Evolutionary conservation across 2,329 filamentous ascomycete genomes (phyloP), one percentile per base, ranked within the genome.

Genomic region (Colletotrichum filicis): DNA sequence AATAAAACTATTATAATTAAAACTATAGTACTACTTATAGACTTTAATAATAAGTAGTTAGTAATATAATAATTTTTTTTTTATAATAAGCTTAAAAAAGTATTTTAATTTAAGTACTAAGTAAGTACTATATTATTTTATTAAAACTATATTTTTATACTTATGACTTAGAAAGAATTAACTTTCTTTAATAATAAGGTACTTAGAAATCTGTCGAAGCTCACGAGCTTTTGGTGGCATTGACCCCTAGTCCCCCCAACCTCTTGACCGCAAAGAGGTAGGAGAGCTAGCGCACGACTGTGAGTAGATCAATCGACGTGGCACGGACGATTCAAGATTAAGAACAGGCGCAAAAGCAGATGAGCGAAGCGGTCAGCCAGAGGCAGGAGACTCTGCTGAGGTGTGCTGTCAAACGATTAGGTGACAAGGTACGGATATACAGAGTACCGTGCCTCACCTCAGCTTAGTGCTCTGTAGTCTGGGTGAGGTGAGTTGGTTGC

Each of bases 201-300:
- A n/a, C n/a, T n/a, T n/a, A n/a, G n/a, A n/a, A 64, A 70, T 69
- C 49, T 16, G 66, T 60, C 70, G 26, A 64, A 49, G 59, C 60
- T 65, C 60, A 61, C 55, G 70, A 70, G 70, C 60, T 56, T 59
- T 49, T 69, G 42, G 59, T 70, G 49, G 65, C 66, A 61, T 60
- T 73, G 70, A 61, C 66, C 26, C 37, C 60, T n/a, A 49, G 37
- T 42, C 67, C 58, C 14, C 19, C 46, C 16, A 57, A 16, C 35
- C 28, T 55, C 19, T 49, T 49, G 42, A 49, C 42, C 42, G 19
- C n/a, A 24, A 63, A 37, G 58, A 35, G 49, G 62, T 11, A 22
- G 32, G 52, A 26, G 26, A 24, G 24, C 32, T 49, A 35, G 56
- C 58, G 49, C 62, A 49, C 58, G 32, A 46, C 35, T 49, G 16